A percentile compares a stretch with the other conserved stretches of the same genome.
Conservation (phyloP, 257 asterid species). For the Haberlea rhodopensis region DNA sequence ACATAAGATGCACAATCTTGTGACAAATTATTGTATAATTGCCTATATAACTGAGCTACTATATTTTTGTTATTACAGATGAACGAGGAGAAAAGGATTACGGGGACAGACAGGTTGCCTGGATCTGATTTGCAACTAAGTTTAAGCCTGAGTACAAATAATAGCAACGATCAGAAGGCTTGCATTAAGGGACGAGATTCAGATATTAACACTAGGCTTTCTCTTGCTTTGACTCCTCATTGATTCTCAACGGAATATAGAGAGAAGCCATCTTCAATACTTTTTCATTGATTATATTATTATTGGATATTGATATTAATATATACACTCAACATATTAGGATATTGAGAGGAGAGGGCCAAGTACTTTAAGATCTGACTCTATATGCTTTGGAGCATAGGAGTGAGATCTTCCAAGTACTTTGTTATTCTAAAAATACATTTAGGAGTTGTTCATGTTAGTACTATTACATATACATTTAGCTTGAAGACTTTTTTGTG, state of each 20-base stretch:
- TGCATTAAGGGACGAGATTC: constrained; percentile 40
- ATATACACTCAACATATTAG: constrained; percentile 2
- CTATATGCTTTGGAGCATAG: constrained; percentile 46
- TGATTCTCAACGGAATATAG: constrained; percentile 28
- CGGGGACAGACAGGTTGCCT: constrained; percentile 32
- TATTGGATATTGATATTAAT: neutral
- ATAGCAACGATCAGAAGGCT: constrained; percentile 30
- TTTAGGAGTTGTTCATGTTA: neutral
- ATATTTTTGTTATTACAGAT: constrained; percentile 31
- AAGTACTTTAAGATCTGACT: constrained; percentile 73
- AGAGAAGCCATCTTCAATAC: neutral
- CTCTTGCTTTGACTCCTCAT: constrained; percentile 52
- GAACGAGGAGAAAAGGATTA: constrained; percentile 34
- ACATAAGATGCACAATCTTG: neutral
- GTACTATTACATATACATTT: constrained; percentile 10
- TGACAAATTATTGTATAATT: neutral
- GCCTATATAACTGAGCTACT: neutral
- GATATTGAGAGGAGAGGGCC: constrained; percentile 30
- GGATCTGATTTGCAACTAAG: constrained; percentile 53
- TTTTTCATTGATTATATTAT: constrained; percentile 1
- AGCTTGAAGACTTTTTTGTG: neutral
- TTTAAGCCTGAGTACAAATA: constrained; percentile 35
- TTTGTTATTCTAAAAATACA: constrained; percentile 26
- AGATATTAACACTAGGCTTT: constrained; percentile 71
- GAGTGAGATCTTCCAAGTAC: constrained; percentile 70